Percentiles rank a stretch among this genome's conserved stretches.
Conservation (phyloP, 129 eudicot genomes). For the Flaveria ramosissima region DNA sequence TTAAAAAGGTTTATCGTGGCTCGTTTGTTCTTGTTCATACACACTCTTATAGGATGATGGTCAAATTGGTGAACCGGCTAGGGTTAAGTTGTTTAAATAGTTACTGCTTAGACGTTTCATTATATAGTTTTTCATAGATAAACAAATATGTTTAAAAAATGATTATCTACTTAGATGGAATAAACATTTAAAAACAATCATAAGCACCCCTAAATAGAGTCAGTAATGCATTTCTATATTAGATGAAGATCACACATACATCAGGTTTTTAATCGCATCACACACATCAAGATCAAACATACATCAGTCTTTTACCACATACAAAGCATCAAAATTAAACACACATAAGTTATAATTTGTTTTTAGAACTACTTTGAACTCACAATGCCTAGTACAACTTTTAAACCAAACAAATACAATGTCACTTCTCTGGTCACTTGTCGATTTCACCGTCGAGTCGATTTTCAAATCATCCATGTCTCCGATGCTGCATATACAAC, state of each 20-base stretch:
- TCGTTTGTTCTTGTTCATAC: too few species aligned
- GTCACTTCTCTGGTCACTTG: not conserved
- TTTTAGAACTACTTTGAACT: not conserved
- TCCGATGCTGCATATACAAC: constrained; percentile 41
- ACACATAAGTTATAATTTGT: not conserved
- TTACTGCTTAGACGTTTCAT: too few species aligned
- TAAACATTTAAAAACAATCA: not conserved
- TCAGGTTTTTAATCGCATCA: too few species aligned
- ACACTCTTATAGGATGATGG: too few species aligned
- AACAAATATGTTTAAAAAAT: too few species aligned
- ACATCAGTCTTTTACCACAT: not conserved
- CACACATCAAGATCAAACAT: not conserved
- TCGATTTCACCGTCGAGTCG: not conserved
- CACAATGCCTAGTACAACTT: not conserved
- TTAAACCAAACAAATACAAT: constrained; percentile 6
- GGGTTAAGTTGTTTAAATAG: too few species aligned
- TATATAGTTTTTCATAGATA: too few species aligned
- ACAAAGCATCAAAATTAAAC: not conserved
- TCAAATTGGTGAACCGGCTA: too few species aligned
- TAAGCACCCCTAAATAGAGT: not conserved
- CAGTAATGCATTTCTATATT: too few species aligned
- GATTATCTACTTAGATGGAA: too few species aligned
- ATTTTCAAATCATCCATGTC: constrained; percentile 29
- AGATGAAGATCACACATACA: not conserved
- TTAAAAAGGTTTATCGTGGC: too few species aligned